Percentiles rank a stretch among this genome's conserved stretches.
phyloP scores from a whole-genome alignment of 1,284 basidiomycete species.

The Coniferiporia sulphurascens region DNA sequence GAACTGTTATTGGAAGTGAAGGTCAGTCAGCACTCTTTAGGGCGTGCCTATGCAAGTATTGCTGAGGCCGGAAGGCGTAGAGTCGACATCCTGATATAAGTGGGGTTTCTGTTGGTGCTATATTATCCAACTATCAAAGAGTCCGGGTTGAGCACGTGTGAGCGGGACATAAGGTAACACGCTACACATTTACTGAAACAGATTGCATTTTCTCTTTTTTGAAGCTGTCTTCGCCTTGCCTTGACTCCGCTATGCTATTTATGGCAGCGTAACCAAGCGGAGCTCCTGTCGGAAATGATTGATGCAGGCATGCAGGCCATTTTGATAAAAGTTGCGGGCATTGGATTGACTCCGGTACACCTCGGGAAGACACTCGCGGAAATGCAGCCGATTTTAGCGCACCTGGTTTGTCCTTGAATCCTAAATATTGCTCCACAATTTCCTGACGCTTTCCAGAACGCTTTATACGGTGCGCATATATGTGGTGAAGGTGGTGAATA shows the following conservation, averaged over 20 bases:
- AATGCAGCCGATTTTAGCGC: conserved; percentile 71
- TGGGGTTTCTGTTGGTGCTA: conserved; percentile 93
- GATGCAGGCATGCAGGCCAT: conserved; percentile 75
- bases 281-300: conserved; percentile 87
- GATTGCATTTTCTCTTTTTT: neutral
- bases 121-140: conserved; percentile 96
- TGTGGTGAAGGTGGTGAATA: conserved; percentile 99
- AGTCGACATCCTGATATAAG: conserved; percentile 75
- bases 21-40: conserved; percentile 38
- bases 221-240: conserved; percentile 75
- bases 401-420: conserved; percentile 50
- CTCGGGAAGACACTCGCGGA: conserved; percentile 75
- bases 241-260: conserved; percentile 85
- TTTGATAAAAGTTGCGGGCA: conserved; percentile 95
- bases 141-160: conserved; percentile 97
- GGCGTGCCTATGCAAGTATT: neutral
- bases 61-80: conserved; percentile 35
- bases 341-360: conserved; percentile 77
- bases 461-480: conserved; percentile 85
- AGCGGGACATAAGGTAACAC: conserved; percentile 26
- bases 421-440: neutral
- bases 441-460: conserved; percentile 47
- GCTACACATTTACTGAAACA: neutral
- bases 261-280: conserved; percentile 89
- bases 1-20: conserved; percentile 75